Percentiles rank a stretch among this genome's conserved stretches.
These are phyloP conservation scores for Pseudoneurospora amorphoporcata DNA, from an alignment of 495 filamentous ascomycete genomes.

Conservation along the genomic window DNA sequence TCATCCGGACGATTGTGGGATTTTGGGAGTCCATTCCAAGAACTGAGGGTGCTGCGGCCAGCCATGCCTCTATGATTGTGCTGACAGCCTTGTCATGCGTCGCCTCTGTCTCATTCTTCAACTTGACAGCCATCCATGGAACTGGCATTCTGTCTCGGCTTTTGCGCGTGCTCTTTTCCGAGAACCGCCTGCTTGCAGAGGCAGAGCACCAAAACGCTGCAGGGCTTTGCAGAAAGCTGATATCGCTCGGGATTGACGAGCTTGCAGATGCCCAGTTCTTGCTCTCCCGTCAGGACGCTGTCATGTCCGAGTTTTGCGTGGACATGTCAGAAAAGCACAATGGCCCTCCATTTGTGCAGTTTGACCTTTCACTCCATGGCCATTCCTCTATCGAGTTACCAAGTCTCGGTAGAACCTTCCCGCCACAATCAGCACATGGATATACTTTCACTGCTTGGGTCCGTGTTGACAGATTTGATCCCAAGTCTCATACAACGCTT, in stretches of 20 bases:
- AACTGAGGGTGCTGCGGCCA: slow-evolving; percentile 27
- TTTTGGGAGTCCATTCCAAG: slow-evolving; percentile 55
- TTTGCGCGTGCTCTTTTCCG: slow-evolving; percentile 54
- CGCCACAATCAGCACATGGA: slow-evolving; percentile 57
- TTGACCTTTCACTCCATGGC: slow-evolving; percentile 81
- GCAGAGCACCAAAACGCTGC: slow-evolving; percentile 49
- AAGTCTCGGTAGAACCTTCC: slow-evolving; percentile 72
- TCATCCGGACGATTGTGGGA: slow-evolving; percentile 51
- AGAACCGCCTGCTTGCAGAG: slow-evolving; percentile 32
- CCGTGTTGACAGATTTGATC: slow-evolving; percentile 75
- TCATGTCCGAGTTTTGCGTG: slow-evolving; percentile 62
- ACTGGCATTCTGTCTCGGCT: slow-evolving; percentile 67
- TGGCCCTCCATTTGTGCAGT: slow-evolving; percentile 77
- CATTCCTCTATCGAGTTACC: slow-evolving; percentile 83
- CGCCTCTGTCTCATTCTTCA: slow-evolving; percentile 54
- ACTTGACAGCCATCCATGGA: slow-evolving; percentile 65
- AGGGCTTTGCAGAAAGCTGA: slow-evolving; percentile 47
- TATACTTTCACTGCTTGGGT: slow-evolving; percentile 89
- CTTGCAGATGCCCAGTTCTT: slow-evolving; percentile 73
- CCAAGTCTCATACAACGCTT: slow-evolving; percentile 77
- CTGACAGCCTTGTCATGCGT: slow-evolving; percentile 44
- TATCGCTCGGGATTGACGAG: slow-evolving; percentile 59
- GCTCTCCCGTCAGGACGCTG: slow-evolving; percentile 50
- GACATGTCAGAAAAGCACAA: slow-evolving; percentile 60
- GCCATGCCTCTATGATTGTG: slow-evolving; percentile 48